These are phyloP conservation scores for Hypoxylon perforatum DNA, from an alignment of 495 filamentous ascomycete genomes.

Conservation along the genomic window DNA sequence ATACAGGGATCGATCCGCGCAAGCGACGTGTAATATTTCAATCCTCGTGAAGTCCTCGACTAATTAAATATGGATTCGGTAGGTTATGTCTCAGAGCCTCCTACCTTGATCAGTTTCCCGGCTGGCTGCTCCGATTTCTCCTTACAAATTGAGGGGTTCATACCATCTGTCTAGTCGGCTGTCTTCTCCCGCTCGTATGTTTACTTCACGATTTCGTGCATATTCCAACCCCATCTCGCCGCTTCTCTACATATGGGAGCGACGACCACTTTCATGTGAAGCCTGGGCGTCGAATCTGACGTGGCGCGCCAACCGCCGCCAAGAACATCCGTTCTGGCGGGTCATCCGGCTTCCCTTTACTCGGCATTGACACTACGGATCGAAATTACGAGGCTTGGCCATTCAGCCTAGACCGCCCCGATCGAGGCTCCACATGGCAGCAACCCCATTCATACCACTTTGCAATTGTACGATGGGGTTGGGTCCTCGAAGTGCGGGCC, in stretches of 20 bases:
- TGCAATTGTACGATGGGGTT: background rate
- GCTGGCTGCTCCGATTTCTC: background rate
- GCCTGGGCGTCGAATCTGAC: conserved; percentile 16
- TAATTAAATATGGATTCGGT: conserved; percentile 9
- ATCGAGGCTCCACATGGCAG: conserved; percentile 23
- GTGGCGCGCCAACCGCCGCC: conserved; percentile 29
- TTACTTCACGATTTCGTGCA: conserved; percentile 15
- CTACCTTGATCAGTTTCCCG: background rate
- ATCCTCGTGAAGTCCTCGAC: background rate
- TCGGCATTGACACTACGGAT: conserved; percentile 20
- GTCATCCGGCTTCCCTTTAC: conserved; percentile 19
- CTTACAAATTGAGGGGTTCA: background rate
- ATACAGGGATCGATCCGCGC: background rate
- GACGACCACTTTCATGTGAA: conserved; percentile 11
- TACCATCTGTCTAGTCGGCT: background rate
- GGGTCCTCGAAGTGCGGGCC: no score
- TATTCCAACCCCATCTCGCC: conserved; percentile 10
- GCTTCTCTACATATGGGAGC: background rate
- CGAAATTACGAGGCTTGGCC: conserved; percentile 29
- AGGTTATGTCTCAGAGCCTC: conserved; percentile 7
- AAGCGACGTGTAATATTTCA: conserved; percentile 12
- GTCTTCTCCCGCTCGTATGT: background rate
- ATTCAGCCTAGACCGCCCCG: conserved; percentile 12
- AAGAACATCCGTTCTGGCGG: conserved; percentile 28
- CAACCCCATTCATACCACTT: no score